Percentiles rank a stretch among this genome's conserved stretches.
Conservation (phyloP, 2,329 filamentous ascomycete species). For the Lachnellula cervina region DNA sequence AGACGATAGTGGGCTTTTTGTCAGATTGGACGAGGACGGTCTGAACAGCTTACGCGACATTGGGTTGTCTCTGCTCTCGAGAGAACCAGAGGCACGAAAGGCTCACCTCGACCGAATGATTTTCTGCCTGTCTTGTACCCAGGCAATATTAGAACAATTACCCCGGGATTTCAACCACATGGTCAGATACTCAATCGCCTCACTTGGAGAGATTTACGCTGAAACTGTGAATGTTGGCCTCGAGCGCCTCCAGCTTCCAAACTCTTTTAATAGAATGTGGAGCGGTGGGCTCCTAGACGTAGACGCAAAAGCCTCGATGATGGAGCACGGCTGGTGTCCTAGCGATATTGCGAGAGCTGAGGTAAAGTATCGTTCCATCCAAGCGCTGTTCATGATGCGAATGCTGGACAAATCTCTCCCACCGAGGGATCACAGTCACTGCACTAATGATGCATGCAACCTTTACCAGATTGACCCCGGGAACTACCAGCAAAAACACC, state of each 20-base stretch:
- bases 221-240: slow-evolving; percentile 3
- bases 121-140: neutral
- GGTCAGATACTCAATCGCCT: slow-evolving; percentile 28
- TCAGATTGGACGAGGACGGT: neutral
- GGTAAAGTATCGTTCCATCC: slow-evolving; percentile 16
- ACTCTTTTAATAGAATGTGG: neutral
- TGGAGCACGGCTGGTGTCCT: slow-evolving; percentile 30
- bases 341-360: slow-evolving; percentile 26
- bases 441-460: slow-evolving; percentile 25
- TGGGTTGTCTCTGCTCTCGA: neutral
- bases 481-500: slow-evolving; percentile 18
- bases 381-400: slow-evolving; percentile 20
- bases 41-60: neutral
- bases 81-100: neutral
- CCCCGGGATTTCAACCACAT: slow-evolving; percentile 20
- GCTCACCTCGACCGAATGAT: slow-evolving; percentile 2
- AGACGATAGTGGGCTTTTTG: neutral
- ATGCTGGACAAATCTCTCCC: slow-evolving; percentile 25
- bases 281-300: slow-evolving; percentile 10
- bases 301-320: slow-evolving; percentile 26
- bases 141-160: neutral
- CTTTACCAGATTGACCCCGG: slow-evolving; percentile 31
- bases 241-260: neutral
- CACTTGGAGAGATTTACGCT: slow-evolving; percentile 26
- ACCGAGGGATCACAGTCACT: slow-evolving; percentile 27